A percentile compares a stretch with the other conserved stretches of the same genome.
These are phyloP conservation scores for Funneliformis mosseae DNA, from an alignment of 192 early-diverging fungal species.

Conservation along the genomic window DNA sequence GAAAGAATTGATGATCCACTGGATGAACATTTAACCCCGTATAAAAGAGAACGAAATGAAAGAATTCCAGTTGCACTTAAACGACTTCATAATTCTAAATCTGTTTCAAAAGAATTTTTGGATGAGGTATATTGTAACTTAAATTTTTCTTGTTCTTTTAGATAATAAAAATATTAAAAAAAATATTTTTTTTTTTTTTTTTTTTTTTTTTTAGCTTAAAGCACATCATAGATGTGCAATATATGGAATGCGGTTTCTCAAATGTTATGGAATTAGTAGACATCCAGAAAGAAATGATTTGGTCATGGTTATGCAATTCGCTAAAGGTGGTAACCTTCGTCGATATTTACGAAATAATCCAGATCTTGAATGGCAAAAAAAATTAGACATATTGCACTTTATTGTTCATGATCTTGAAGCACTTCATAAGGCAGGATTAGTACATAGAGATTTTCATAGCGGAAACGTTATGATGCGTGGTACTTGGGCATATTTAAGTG, in stretches of 20 bases:
- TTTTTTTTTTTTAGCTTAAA: no score
- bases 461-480: background rate
- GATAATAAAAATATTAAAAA: no score
- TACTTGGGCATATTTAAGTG: background rate
- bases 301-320: background rate
- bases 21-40: background rate
- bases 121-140: background rate
- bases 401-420: constrained; percentile 1
- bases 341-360: background rate
- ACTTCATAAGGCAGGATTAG: background rate
- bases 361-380: background rate
- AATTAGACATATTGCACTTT: background rate
- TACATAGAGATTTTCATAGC: background rate
- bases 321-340: constrained; percentile 3
- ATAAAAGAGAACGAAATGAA: background rate
- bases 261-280: background rate
- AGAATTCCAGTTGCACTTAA: background rate
- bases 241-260: background rate
- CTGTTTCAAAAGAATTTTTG: background rate
- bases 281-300: background rate
- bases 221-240: no score
- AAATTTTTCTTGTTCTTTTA: no score
- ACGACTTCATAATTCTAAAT: background rate
- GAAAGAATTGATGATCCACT: background rate
- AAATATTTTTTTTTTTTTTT: no score